Conservation (phyloP, 305 asterid species). For the Coffea humblotiana region DNA sequence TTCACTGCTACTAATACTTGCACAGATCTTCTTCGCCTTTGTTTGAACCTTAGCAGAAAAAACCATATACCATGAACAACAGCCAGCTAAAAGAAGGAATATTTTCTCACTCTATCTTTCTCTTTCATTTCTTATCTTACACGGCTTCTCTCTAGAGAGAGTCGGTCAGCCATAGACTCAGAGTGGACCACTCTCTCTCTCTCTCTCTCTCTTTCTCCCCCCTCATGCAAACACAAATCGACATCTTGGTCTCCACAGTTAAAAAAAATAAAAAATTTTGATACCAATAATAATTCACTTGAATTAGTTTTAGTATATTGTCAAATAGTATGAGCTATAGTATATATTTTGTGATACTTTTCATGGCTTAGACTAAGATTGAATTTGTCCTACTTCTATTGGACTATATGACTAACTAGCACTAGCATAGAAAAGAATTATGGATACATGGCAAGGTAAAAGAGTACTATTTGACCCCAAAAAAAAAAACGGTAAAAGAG, state of each 20-base stretch:
- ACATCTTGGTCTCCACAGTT: neutral
- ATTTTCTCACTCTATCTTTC: constrained; percentile 33
- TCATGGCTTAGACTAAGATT: constrained; percentile 11
- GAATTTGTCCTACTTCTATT: constrained; percentile 8
- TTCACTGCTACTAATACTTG: neutral
- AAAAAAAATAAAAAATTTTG: no score
- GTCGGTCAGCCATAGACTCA: constrained; percentile 77
- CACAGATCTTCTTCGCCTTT: constrained; percentile 22
- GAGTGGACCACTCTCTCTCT: constrained; percentile 58
- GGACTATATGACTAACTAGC: neutral
- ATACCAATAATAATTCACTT: neutral
- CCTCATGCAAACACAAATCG: constrained; percentile 10
- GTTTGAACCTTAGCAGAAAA: constrained; percentile 45
- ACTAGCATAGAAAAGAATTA: neutral
- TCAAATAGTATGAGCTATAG: neutral
- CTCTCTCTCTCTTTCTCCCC: constrained; percentile 30
- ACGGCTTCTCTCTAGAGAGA: constrained; percentile 45
- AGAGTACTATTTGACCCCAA: neutral
- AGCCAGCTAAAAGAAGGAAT: constrained; percentile 41
- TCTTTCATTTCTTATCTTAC: constrained; percentile 53
- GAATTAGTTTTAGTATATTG: neutral
- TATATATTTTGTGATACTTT: constrained; percentile 9
- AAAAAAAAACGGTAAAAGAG: no score
- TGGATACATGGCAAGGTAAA: neutral
- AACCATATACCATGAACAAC: constrained; percentile 31